Evolutionary conservation across 495 filamentous ascomycete genomes (phyloP).

Genomic region (Aspergillus egyptiacus): DNA sequence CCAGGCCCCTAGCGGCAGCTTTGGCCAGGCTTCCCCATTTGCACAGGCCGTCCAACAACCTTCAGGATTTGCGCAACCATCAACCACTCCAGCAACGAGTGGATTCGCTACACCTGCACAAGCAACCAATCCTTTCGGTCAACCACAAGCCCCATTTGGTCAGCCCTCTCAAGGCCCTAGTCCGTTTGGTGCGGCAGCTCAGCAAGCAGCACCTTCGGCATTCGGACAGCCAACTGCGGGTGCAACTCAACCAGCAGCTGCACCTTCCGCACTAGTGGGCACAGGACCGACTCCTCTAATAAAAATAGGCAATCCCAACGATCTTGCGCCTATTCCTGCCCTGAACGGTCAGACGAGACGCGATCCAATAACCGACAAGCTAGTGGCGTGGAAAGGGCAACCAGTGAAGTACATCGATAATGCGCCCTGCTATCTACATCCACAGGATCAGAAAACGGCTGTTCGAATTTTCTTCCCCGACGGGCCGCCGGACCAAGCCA

Average conservation of each 20-base stretch:
- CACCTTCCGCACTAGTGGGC: constrained; percentile 13
- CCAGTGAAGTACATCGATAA: constrained; percentile 48
- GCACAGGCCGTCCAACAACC: constrained; percentile 22
- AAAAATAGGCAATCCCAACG: constrained; percentile 25
- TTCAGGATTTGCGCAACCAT: constrained; percentile 26
- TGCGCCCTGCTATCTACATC: constrained; percentile 45
- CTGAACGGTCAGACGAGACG: constrained; percentile 35
- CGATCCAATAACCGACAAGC: constrained; percentile 30
- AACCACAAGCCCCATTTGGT: constrained; percentile 24
- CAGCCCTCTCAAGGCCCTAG: constrained; percentile 19
- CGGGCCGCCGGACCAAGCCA: constrained; percentile 54
- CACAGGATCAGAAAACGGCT: constrained; percentile 41
- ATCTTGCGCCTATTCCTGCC: constrained; percentile 33
- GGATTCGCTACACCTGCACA: constrained; percentile 34
- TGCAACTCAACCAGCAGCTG: not conserved
- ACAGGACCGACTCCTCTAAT: constrained; percentile 30
- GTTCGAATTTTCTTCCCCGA: constrained; percentile 63
- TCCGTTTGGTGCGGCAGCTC: constrained; percentile 16
- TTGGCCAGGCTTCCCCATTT: constrained; percentile 30
- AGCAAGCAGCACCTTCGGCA: constrained; percentile 16
- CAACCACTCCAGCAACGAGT: constrained; percentile 13
- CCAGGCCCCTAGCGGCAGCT: constrained; percentile 22
- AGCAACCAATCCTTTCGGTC: constrained; percentile 22
- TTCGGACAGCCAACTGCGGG: not conserved
- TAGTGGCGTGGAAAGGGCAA: constrained; percentile 50